These are phyloP conservation scores for Saussurea involucrata DNA, from an alignment of 129 eudicot species.

Conservation along the genomic window DNA sequence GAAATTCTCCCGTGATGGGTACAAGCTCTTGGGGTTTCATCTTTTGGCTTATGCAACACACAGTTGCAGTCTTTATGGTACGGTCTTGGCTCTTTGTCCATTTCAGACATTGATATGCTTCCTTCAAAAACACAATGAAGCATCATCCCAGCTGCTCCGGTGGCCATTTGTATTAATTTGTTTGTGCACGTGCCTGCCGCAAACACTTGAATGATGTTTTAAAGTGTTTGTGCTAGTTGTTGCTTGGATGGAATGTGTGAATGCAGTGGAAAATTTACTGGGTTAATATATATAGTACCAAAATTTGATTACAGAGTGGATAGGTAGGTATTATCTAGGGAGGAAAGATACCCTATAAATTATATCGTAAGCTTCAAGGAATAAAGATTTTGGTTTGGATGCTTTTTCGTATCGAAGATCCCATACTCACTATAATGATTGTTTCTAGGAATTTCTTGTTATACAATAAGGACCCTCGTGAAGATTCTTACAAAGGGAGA, in stretches of 20 bases:
- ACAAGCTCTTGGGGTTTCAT: slow-evolving; percentile 5
- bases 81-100: neutral
- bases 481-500: neutral
- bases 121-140: neutral
- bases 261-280: neutral
- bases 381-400: neutral
- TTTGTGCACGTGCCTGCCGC: neutral
- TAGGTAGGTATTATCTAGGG: neutral
- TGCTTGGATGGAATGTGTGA: neutral
- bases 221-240: neutral
- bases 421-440: neutral
- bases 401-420: slow-evolving; percentile 6
- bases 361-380: neutral
- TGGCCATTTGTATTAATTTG: neutral
- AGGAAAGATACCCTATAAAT: slow-evolving; percentile 1
- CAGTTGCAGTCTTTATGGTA: slow-evolving; percentile 16
- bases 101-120: neutral
- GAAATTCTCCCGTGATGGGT: slow-evolving; percentile 19
- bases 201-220: neutral
- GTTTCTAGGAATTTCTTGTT: neutral
- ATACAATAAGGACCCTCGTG: neutral
- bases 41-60: neutral
- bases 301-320: neutral
- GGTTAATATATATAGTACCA: slow-evolving; percentile 6
- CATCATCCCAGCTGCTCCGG: neutral